Percentiles rank a stretch among this genome's conserved stretches.
These are phyloP conservation scores for Alloteropsis semialata DNA, from an alignment of 176 grass and related monocot species.

Conservation along the genomic window DNA sequence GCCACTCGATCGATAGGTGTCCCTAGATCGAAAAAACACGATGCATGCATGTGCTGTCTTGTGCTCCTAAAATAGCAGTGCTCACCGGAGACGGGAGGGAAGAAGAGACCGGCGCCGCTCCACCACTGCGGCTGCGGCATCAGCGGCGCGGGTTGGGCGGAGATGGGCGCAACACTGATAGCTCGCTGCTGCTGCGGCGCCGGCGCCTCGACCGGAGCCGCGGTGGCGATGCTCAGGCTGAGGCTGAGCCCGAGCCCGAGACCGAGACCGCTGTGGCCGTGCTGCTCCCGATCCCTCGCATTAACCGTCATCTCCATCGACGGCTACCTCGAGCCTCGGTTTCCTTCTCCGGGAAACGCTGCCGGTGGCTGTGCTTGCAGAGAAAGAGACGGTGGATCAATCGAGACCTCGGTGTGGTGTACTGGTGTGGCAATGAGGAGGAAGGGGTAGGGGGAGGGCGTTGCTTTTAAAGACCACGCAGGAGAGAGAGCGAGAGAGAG, in stretches of 20 bases:
- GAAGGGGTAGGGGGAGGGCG: neutral
- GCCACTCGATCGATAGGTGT: neutral
- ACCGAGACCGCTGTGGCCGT: too few species aligned
- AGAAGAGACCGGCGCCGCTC: conserved; percentile 41
- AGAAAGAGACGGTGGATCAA: neutral
- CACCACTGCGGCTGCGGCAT: conserved; percentile 14
- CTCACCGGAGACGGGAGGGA: conserved; percentile 25
- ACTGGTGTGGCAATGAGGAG: neutral
- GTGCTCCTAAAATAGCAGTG: neutral
- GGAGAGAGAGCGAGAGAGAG: neutral
- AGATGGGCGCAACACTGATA: conserved; percentile 14
- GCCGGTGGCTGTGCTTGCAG: neutral
- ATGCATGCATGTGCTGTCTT: neutral
- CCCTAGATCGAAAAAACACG: neutral
- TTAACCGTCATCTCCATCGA: conserved; percentile 26
- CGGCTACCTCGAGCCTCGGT: neutral
- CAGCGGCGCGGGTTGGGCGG: neutral
- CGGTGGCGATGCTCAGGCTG: conserved; percentile 44
- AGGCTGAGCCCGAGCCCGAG: conserved; percentile 54
- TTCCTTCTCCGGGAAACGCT: neutral
- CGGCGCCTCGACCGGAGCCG: neutral
- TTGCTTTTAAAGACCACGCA: conserved; percentile 33
- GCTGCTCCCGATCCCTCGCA: conserved; percentile 8
- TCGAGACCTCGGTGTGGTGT: neutral
- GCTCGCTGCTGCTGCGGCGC: neutral